phyloP scores from a whole-genome alignment of 345 rosid species.

The Syzygium jambos region DNA sequence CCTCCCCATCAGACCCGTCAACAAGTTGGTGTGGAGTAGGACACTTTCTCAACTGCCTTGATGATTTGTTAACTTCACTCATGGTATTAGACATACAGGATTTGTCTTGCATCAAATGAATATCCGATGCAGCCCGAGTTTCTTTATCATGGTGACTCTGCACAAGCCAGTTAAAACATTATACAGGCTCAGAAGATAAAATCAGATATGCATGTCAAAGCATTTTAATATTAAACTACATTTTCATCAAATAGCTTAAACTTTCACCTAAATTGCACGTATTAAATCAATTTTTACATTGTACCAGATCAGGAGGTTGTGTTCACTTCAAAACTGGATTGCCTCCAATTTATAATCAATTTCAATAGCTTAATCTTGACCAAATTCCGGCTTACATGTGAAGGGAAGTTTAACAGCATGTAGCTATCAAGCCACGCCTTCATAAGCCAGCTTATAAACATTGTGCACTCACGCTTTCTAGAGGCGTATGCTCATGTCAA shows the following conservation, averaged over 20 bases:
- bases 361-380: background rate
- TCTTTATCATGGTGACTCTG: background rate
- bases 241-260: too few species aligned
- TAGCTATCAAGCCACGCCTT: too few species aligned
- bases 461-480: background rate
- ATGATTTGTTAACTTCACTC: constrained; percentile 14
- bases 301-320: too few species aligned
- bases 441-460: too few species aligned
- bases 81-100: background rate
- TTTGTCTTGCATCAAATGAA: background rate
- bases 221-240: too few species aligned
- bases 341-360: too few species aligned
- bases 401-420: background rate
- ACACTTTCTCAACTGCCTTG: constrained; percentile 22
- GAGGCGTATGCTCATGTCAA: background rate
- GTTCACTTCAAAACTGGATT: background rate
- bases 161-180: background rate
- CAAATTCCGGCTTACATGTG: background rate
- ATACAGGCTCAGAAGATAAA: background rate
- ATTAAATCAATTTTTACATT: too few species aligned
- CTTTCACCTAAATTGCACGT: too few species aligned
- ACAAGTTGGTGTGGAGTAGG: constrained; percentile 8
- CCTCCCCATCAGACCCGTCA: constrained; percentile 31
- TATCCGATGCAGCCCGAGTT: background rate
- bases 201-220: too few species aligned